Conservation (phyloP, 169 alveolate species). For the Babesia bovis region DNA sequence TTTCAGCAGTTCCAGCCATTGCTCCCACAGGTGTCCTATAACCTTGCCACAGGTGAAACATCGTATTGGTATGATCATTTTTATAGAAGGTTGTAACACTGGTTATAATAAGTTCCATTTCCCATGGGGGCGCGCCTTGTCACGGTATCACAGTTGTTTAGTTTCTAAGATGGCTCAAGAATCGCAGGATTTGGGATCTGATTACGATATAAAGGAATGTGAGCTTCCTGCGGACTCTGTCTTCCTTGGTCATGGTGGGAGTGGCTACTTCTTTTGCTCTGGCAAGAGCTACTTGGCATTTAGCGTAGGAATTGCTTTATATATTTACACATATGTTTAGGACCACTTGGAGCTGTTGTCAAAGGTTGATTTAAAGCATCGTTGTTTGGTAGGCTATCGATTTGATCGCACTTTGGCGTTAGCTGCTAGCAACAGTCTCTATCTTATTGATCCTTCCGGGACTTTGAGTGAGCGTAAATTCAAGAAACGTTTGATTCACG, state of each 20-base stretch:
- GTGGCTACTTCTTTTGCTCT: constrained; percentile 27
- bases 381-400: not conserved
- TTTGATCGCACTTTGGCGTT: constrained; percentile 13
- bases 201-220: constrained; percentile 7
- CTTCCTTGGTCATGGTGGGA: constrained; percentile 5
- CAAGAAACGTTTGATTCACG: constrained; percentile 22
- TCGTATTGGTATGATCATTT: constrained; percentile 98
- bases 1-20: constrained; percentile 88
- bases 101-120: not conserved
- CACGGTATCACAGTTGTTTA: not conserved
- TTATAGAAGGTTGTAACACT: constrained; percentile 5
- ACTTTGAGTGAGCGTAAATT: constrained; percentile 21
- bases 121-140: constrained; percentile 46
- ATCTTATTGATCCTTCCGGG: constrained; percentile 4
- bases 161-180: constrained; percentile 16
- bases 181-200: constrained; percentile 10
- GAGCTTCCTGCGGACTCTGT: constrained; percentile 23
- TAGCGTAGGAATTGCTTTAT: not conserved
- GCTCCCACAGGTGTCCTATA: constrained; percentile 97
- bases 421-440: constrained; percentile 38
- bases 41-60: constrained; percentile 99
- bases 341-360: constrained; percentile 17
- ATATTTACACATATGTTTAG: not conserved
- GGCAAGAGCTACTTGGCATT: constrained; percentile 18
- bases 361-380: not conserved